Conservation (phyloP, 139 green algal species). For the Chara braunii region DNA sequence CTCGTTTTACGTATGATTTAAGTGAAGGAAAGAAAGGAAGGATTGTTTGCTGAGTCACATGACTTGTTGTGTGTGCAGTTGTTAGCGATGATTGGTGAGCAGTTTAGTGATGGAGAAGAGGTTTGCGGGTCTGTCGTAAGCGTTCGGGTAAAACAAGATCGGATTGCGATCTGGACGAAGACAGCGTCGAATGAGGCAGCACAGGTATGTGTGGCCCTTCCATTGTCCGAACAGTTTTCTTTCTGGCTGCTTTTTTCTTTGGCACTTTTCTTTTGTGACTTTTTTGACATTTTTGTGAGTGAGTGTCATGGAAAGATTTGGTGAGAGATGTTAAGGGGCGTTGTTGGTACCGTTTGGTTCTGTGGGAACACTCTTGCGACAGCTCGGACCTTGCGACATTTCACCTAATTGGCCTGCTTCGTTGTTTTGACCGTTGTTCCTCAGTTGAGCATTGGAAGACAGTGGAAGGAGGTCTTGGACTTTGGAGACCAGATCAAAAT, state of each 20-base stretch:
- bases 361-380: constrained; percentile 1
- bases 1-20: too few relatives aligned
- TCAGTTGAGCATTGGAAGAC: constrained; percentile 57
- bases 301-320: not conserved
- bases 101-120: constrained; percentile 91
- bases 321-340: not conserved
- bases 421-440: not conserved
- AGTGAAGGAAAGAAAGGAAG: too few relatives aligned
- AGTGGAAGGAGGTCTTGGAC: constrained; percentile 86
- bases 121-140: constrained; percentile 93
- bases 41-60: not conserved
- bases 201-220: constrained; percentile 48
- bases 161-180: constrained; percentile 90
- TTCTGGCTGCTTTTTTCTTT: not conserved
- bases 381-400: not conserved
- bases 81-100: constrained; percentile 94
- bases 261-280: not conserved
- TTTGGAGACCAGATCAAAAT: constrained; percentile 74
- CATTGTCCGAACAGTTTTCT: not conserved
- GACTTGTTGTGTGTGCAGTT: constrained; percentile 51
- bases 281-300: constrained; percentile 1
- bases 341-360: constrained; percentile 1
- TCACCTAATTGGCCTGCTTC: not conserved
- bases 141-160: constrained; percentile 73
- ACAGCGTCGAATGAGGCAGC: constrained; percentile 53